Base-by-base conservation (phyloP, 305 asterid species). In the Plantago coronopus region DNA sequence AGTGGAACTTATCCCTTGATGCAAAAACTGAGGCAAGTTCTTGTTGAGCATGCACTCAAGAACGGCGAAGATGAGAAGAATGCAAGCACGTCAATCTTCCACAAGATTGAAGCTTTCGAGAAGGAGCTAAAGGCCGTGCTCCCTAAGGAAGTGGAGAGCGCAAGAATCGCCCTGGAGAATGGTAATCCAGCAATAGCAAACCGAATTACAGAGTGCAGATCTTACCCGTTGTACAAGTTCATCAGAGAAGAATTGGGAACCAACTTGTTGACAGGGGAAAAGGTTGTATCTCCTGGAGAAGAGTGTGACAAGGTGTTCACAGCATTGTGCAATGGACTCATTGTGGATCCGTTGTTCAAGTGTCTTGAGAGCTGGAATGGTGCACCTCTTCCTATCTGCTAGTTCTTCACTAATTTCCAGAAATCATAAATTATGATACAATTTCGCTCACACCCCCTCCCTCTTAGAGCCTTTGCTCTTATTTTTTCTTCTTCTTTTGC, bases 11-110 rank as follows among this genome's bases (percentile, higher is more conserved):
- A 88, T 74, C 93, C 96, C 0, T 60, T 88, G 69, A 88, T 83
- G 83, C 89, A 83, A 76, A 88, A 88, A 63, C 64, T 88, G 23
- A 69, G 95, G 51, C 84, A 88, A 57, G 95, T 82, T 0, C 76
- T 88, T 0, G 96, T 88, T 7, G 91, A 82, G 1, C 91, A 88
- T 45, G 94, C 94, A 0, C 21, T 86, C 63, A 59, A 57, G 8
- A 82, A 80, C 55, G 78, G 74, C 0, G 85, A 81, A 0, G 55
- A 44, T 0, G 81, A 83, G 75, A 73, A 71, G 73, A 78, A 70
- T 17, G 47, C 50, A 16, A 67, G 65, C 63, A 72, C 81, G 2
- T 82, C 91, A 0, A 81, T 85, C 17, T 83, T 89, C 72, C 83
- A 67, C 4, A 86, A 86, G 80, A 77, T 86, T 49, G 82, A 70